phyloP scores from a whole-genome alignment of 2,329 filamentous ascomycete genomes.

The Juglanconis oblonga region DNA sequence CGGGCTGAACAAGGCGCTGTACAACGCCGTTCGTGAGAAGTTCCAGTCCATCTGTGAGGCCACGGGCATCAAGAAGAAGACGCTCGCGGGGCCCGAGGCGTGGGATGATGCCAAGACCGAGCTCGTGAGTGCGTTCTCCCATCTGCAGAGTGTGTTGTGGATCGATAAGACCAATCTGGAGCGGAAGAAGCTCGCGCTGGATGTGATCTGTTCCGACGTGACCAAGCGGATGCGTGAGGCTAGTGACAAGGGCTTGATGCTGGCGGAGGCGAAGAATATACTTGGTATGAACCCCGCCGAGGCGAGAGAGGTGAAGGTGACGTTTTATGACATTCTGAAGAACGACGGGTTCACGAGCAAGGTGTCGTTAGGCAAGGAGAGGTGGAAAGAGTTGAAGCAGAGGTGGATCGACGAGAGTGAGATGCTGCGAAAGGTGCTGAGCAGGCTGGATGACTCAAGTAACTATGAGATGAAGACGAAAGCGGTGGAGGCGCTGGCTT shows the following conservation, averaged over 20 bases:
- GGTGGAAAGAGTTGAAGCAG: slow-evolving; percentile 68
- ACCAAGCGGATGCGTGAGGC: slow-evolving; percentile 71
- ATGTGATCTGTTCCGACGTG: slow-evolving; percentile 77
- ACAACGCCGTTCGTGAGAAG: slow-evolving; percentile 61
- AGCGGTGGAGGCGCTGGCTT: slow-evolving; percentile 68
- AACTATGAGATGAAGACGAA: slow-evolving; percentile 59
- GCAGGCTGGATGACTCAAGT: slow-evolving; percentile 50
- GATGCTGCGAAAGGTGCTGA: slow-evolving; percentile 54
- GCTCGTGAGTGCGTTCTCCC: slow-evolving; percentile 61
- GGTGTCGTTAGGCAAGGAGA: slow-evolving; percentile 66
- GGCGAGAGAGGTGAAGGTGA: slow-evolving; percentile 58
- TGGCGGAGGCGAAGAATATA: slow-evolving; percentile 69
- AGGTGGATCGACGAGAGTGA: slow-evolving; percentile 61
- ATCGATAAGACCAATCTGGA: slow-evolving; percentile 46
- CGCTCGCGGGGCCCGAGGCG: slow-evolving; percentile 65
- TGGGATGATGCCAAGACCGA: slow-evolving; percentile 71
- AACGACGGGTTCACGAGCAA: slow-evolving; percentile 69
- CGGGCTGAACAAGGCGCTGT: slow-evolving; percentile 59
- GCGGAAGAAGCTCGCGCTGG: slow-evolving; percentile 65
- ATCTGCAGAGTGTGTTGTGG: slow-evolving; percentile 62
- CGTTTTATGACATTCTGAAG: slow-evolving; percentile 64
- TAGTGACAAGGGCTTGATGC: slow-evolving; percentile 63
- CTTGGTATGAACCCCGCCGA: slow-evolving; percentile 43
- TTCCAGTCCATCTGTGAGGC: slow-evolving; percentile 71
- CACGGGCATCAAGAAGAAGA: slow-evolving; percentile 70